Base-by-base conservation (phyloP, 805 yeast species). In the Cyberlindnera meyerae region DNA sequence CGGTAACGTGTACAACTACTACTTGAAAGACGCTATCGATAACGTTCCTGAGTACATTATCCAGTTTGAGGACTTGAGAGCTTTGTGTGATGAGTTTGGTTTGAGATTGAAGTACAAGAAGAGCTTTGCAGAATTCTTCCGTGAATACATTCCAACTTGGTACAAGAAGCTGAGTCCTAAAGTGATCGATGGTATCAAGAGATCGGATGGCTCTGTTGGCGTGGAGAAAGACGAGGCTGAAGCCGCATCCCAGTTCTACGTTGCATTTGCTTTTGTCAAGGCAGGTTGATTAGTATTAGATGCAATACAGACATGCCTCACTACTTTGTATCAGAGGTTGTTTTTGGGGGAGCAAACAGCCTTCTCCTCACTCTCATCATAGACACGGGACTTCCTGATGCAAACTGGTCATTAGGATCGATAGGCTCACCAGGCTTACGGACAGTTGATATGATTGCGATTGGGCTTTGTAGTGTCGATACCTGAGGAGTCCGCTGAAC, bases 41-140 rank as follows among this genome's bases (percentile, higher is more conserved):
- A 81, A 93, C 51, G 96, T 93, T 17, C 97, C 97, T 0, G 99
- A 93, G 55, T 93, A 83, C 53, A 94, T 93, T 6, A 96, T 93
- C 6, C 97, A 97, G 1, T 88, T 93, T 60, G 97, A 90, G 52
- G 75, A 80, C 1, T 75, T 93, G 40, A 71, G 95, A 58, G 75
- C 81, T 38, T 62, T 90, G 37, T 94, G 96, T 29, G 86, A 81
- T 54, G 94, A 87, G 40, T 84, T 78, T 57, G 86, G 86, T 11
- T 61, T 90, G 44, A 81, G 77, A 39, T 62, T 93, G 40, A 72
- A 80, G 41, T 76, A 76, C 48, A 80, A 80, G 52, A 79, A 79
- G 66, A 80, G 84, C 35, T 90, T 93, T 50, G 73, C 81, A 46
- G 88, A 87, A 31, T 75, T 88, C 53, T 93, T 87, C 63, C 79